A percentile compares a stretch with the other conserved stretches of the same genome.
phyloP scores from a whole-genome alignment of 2,329 filamentous ascomycete genomes.

The Colletotrichum graminicola region DNA sequence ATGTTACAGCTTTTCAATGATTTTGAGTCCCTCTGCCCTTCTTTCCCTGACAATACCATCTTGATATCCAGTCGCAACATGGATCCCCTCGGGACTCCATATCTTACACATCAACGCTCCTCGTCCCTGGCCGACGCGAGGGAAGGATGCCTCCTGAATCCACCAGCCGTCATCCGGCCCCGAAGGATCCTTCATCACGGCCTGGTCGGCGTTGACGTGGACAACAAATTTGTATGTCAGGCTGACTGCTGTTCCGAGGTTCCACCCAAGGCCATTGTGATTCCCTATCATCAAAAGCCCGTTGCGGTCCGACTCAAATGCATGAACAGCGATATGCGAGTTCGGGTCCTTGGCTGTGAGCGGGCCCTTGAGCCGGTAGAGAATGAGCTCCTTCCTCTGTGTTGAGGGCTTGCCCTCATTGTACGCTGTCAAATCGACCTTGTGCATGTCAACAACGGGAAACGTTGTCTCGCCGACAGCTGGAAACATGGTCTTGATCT shows the following conservation, averaged over 20 bases:
- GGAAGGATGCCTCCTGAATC: conserved; percentile 65
- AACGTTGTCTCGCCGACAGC: conserved; percentile 57
- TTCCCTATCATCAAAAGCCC: conserved; percentile 65
- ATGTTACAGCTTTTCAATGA: conserved; percentile 41
- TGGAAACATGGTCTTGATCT: conserved; percentile 52
- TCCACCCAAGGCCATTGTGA: conserved; percentile 60
- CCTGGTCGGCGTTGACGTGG: conserved; percentile 62
- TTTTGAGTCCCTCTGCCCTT: conserved; percentile 44
- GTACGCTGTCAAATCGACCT: conserved; percentile 63
- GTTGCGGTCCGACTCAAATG: conserved; percentile 66
- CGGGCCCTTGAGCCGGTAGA: conserved; percentile 62
- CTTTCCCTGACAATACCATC: conserved; percentile 58
- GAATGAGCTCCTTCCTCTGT: conserved; percentile 61
- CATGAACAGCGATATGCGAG: conserved; percentile 62
- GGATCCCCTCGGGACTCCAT: conserved; percentile 66
- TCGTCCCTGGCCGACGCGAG: conserved; percentile 60
- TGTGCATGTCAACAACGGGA: conserved; percentile 65
- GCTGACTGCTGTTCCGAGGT: conserved; percentile 57
- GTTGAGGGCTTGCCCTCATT: conserved; percentile 58
- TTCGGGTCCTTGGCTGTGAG: conserved; percentile 57
- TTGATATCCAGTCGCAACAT: conserved; percentile 68
- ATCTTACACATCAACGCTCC: conserved; percentile 63
- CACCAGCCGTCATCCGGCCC: conserved; percentile 60
- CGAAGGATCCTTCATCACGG: conserved; percentile 56
- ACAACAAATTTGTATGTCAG: conserved; percentile 66